A percentile compares a stretch with the other conserved stretches of the same genome.
Evolutionary conservation across 2,329 filamentous ascomycete genomes (phyloP).

Genomic region (Aspergillus versicolor): DNA sequence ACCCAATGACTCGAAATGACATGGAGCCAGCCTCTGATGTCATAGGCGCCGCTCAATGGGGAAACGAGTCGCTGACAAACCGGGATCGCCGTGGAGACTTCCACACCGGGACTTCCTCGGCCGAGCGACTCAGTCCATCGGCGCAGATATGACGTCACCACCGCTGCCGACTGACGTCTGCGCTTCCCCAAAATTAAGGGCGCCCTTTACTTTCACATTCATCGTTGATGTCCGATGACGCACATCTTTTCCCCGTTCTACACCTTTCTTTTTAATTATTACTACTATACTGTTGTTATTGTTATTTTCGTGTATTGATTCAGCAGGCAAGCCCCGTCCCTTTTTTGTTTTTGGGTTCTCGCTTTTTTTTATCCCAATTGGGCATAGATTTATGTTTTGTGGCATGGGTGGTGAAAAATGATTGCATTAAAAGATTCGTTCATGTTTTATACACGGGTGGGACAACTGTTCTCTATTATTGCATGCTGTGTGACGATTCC

Average conservation of each 20-base stretch:
- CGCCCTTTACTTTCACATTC: neutral
- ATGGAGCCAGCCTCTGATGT: conserved; percentile 22
- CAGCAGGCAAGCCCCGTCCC: conserved; percentile 14
- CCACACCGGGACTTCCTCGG: conserved; percentile 9
- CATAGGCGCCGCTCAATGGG: conserved; percentile 16
- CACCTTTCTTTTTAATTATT: neutral
- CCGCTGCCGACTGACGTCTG: conserved; percentile 11
- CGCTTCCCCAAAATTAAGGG: neutral
- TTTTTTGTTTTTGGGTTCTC: conserved; percentile 4
- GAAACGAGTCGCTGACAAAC: conserved; percentile 18
- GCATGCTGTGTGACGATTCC: neutral
- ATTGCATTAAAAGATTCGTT: conserved; percentile 1
- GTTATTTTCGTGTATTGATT: conserved; percentile 9
- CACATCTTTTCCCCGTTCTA: conserved; percentile 8
- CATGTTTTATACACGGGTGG: conserved; percentile 2
- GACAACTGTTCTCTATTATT: neutral
- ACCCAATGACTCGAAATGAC: conserved; percentile 20
- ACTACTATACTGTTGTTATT: neutral
- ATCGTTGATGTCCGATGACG: conserved; percentile 16
- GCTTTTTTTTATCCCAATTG: neutral
- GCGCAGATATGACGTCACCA: conserved; percentile 23
- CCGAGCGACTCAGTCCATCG: conserved; percentile 13
- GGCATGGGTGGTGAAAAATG: conserved; percentile 4
- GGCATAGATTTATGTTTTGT: conserved; percentile 18
- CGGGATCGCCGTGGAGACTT: conserved; percentile 20